These are phyloP conservation scores for Blastobotrys peoriensis DNA, from an alignment of 805 yeast species.

Conservation along the genomic window DNA sequence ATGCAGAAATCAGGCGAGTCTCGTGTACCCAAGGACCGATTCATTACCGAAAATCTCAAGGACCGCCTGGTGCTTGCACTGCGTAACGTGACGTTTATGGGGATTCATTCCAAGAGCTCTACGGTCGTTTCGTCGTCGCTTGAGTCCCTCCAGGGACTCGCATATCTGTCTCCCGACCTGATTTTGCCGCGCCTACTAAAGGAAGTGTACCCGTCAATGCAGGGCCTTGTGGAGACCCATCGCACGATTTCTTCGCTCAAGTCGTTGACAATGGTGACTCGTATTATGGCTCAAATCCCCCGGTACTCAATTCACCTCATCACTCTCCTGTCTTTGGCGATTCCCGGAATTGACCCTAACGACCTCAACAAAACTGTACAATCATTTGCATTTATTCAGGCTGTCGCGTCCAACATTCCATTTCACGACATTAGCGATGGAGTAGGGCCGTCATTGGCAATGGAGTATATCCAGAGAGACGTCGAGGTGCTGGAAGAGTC, in stretches of 20 bases:
- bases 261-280: conserved; percentile 55
- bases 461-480: conserved; percentile 62
- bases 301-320: conserved; percentile 73
- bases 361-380: conserved; percentile 69
- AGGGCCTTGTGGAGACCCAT: conserved; percentile 52
- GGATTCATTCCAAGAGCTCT: conserved; percentile 71
- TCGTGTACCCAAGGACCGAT: conserved; percentile 22
- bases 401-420: conserved; percentile 68
- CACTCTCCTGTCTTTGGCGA: conserved; percentile 57
- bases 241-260: conserved; percentile 69
- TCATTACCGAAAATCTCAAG: conserved; percentile 23
- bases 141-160: conserved; percentile 53
- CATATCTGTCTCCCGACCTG: conserved; percentile 51
- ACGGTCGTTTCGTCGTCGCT: conserved; percentile 53
- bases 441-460: conserved; percentile 27
- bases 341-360: conserved; percentile 84
- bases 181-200: conserved; percentile 31
- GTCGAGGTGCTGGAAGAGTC: conserved; percentile 44
- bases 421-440: conserved; percentile 49
- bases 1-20: conserved; percentile 29
- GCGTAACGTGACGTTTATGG: conserved; percentile 52
- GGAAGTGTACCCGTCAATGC: conserved; percentile 58
- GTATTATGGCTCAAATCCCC: conserved; percentile 59
- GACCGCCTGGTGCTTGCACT: conserved; percentile 46
- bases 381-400: conserved; percentile 62